phyloP scores from a whole-genome alignment of 2,329 filamentous ascomycete genomes.

The Exophiala sp. region DNA sequence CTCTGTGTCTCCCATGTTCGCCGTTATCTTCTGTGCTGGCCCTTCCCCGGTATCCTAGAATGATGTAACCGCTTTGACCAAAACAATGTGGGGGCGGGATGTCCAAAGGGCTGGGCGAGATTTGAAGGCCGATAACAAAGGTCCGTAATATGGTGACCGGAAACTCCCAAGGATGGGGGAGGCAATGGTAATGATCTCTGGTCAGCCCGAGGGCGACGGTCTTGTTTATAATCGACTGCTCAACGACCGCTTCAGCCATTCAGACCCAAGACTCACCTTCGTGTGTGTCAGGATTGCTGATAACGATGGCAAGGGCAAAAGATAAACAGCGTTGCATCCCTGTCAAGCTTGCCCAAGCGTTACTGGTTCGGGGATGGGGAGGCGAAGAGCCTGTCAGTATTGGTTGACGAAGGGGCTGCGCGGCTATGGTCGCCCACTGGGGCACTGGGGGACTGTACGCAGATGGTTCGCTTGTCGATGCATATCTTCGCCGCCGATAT shows the following conservation, averaged over 20 bases:
- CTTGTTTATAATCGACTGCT: slow-evolving; percentile 16
- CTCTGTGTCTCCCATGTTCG: slow-evolving; percentile 20
- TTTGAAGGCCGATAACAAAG: slow-evolving; percentile 3
- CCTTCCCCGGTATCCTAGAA: neutral
- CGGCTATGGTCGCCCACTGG: neutral
- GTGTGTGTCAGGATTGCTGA: slow-evolving; percentile 6
- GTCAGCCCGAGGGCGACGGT: neutral
- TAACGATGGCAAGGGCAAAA: slow-evolving; percentile 13
- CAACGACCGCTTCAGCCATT: slow-evolving; percentile 1
- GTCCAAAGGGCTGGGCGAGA: slow-evolving; percentile 1
- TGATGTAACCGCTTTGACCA: neutral
- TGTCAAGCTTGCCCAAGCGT: slow-evolving; percentile 12
- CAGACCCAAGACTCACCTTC: slow-evolving; percentile 1
- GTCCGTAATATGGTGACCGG: neutral
- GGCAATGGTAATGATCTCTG: slow-evolving; percentile 3
- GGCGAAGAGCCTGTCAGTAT: slow-evolving; percentile 4
- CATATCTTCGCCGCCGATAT: too few relatives aligned
- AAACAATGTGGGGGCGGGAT: neutral
- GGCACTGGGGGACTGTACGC: too few relatives aligned
- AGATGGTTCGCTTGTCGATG: too few relatives aligned
- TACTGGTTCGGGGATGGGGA: slow-evolving; percentile 16
- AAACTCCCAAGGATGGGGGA: too few relatives aligned
- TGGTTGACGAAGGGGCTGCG: neutral
- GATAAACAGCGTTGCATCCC: slow-evolving; percentile 15
- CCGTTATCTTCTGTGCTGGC: neutral